A percentile compares a stretch with the other conserved stretches of the same genome.
Conservation (phyloP, 1,139 yeast genomes). For the Debaryomyces psychrophilus region DNA sequence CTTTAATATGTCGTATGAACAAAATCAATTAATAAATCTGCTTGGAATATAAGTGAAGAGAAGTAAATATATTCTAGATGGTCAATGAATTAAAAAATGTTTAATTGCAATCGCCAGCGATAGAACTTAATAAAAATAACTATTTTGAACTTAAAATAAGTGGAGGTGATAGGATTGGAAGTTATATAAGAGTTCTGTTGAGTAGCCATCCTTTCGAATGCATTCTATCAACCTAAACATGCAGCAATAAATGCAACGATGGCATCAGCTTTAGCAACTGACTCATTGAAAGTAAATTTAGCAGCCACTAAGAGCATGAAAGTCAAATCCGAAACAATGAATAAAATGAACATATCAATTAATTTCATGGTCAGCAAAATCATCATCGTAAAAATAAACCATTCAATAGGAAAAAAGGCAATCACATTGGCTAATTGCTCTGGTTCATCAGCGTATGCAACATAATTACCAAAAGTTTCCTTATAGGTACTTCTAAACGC, state of each 20-base stretch:
- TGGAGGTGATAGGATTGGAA: constrained; percentile 13
- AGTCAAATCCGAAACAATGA: constrained; percentile 35
- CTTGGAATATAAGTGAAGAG: constrained; percentile 14
- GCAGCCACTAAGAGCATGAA: constrained; percentile 42
- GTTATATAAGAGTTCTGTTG: constrained; percentile 59
- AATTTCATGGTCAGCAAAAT: constrained; percentile 37
- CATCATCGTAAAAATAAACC: constrained; percentile 41
- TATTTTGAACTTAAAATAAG: constrained; percentile 16
- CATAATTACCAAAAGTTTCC: constrained; percentile 34
- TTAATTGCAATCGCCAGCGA: too few species aligned
- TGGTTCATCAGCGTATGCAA: constrained; percentile 29
- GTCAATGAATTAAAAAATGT: constrained; percentile 2
- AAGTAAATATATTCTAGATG: background rate
- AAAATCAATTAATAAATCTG: constrained; percentile 22
- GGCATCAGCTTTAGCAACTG: constrained; percentile 64
- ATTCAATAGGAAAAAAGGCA: constrained; percentile 38
- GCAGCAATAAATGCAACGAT: constrained; percentile 71
- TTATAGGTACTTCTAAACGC: constrained; percentile 40
- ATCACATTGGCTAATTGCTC: constrained; percentile 34
- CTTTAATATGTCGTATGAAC: constrained; percentile 25
- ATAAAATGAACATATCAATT: constrained; percentile 33
- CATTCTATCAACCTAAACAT: constrained; percentile 75
- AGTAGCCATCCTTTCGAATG: constrained; percentile 75
- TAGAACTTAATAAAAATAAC: too few species aligned
- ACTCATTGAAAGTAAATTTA: constrained; percentile 31